Evolutionary conservation across 805 yeast genomes (phyloP).

Genomic region (Kodamaea lidongshanica): DNA sequence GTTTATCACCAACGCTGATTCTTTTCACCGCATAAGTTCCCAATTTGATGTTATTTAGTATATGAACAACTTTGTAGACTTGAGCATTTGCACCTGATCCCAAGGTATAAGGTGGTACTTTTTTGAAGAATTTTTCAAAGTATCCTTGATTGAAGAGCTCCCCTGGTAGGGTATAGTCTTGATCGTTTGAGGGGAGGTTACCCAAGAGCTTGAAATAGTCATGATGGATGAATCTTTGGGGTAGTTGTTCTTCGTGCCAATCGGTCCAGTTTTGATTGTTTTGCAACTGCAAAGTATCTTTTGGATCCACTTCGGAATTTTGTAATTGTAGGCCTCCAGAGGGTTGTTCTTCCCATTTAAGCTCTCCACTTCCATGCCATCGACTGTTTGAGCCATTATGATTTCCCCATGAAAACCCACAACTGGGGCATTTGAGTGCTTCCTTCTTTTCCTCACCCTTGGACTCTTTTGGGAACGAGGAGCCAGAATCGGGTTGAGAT

Average conservation of each 20-base stretch:
- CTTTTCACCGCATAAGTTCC: slow-evolving; percentile 83
- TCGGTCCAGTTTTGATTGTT: too few species aligned
- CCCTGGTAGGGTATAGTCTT: slow-evolving; percentile 32
- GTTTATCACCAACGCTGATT: slow-evolving; percentile 75
- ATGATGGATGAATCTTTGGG: slow-evolving; percentile 24
- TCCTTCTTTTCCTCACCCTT: neutral
- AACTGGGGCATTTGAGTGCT: slow-evolving; percentile 21
- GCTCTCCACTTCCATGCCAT: slow-evolving; percentile 1
- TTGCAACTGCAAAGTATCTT: neutral
- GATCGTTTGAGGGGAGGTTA: slow-evolving; percentile 15
- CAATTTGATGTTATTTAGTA: slow-evolving; percentile 60
- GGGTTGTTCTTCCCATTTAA: neutral
- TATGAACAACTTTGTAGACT: slow-evolving; percentile 78
- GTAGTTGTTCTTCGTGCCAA: too few species aligned
- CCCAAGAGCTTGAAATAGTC: slow-evolving; percentile 34
- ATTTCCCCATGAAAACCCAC: slow-evolving; percentile 29
- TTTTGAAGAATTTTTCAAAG: slow-evolving; percentile 63
- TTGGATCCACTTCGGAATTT: slow-evolving; percentile 1
- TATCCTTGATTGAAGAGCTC: slow-evolving; percentile 77
- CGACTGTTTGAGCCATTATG: too few species aligned
- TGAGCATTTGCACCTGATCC: slow-evolving; percentile 86
- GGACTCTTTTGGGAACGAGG: neutral
- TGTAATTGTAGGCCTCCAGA: neutral
- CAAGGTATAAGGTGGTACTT: slow-evolving; percentile 44
- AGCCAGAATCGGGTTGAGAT: slow-evolving; percentile 1